Percentiles rank a stretch among this genome's conserved stretches.
phyloP scores from a whole-genome alignment of 2,329 filamentous ascomycete genomes.

The Emergomyces pasteurianus region DNA sequence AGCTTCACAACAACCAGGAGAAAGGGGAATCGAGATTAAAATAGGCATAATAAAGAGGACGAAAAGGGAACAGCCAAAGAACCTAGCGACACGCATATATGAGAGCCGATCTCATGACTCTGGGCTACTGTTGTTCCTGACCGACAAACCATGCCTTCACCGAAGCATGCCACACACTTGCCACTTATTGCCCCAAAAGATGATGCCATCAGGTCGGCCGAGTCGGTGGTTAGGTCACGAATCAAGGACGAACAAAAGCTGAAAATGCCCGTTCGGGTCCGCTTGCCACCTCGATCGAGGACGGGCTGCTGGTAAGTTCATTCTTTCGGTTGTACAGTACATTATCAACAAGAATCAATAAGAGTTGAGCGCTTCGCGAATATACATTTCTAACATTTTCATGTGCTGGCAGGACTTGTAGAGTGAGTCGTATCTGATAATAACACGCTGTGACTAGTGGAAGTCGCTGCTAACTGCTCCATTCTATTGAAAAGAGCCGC shows the following conservation, averaged over 20 bases:
- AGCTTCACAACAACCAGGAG: too few species aligned
- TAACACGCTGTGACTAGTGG: neutral
- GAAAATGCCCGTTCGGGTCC: slow-evolving; percentile 29
- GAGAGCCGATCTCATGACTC: neutral
- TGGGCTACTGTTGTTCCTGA: slow-evolving; percentile 23
- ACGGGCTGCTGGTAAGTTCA: slow-evolving; percentile 41
- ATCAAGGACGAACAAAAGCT: slow-evolving; percentile 14
- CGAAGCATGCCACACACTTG: slow-evolving; percentile 27
- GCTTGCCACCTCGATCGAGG: slow-evolving; percentile 42
- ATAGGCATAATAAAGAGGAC: neutral
- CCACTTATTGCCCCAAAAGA: slow-evolving; percentile 37
- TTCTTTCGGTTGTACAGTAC: neutral
- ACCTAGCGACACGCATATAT: neutral
- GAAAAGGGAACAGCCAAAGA: neutral
- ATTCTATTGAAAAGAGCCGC: slow-evolving; percentile 21
- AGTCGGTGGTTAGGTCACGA: slow-evolving; percentile 21
- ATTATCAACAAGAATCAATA: neutral
- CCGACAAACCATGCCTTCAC: slow-evolving; percentile 25
- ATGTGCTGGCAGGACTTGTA: slow-evolving; percentile 29
- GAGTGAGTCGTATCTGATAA: slow-evolving; percentile 22
- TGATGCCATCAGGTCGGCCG: slow-evolving; percentile 18
- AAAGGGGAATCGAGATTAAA: neutral
- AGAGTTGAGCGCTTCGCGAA: neutral
- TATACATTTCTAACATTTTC: slow-evolving; percentile 5
- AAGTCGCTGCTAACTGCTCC: neutral